Percentiles rank a stretch among this genome's conserved stretches.
Conservation (phyloP, 2,329 filamentous ascomycete species). For the Drechslerella coelobrocha region DNA sequence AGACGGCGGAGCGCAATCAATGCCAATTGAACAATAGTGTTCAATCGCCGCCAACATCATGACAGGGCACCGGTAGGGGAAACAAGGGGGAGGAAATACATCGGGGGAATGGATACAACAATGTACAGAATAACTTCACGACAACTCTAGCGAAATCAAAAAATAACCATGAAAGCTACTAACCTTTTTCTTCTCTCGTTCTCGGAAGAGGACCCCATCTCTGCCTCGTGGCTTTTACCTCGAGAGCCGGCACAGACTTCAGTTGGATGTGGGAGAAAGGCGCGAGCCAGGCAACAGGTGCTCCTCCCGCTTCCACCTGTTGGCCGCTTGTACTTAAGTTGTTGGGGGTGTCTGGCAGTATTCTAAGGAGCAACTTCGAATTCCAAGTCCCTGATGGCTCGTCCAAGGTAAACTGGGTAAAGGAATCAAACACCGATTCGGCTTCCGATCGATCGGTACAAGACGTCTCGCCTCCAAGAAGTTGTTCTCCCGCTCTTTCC, state of each 20-base stretch:
- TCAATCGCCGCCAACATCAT: too few relatives aligned
- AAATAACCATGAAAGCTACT: conserved; percentile 5
- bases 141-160: background rate
- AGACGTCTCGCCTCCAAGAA: background rate
- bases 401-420: background rate
- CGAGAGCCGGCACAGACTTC: conserved; percentile 11
- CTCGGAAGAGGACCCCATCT: conserved; percentile 44
- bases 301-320: conserved; percentile 44
- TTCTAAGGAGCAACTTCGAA: background rate
- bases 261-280: conserved; percentile 14
- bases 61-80: too few relatives aligned
- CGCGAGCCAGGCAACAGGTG: conserved; percentile 45
- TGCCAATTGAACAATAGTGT: too few relatives aligned
- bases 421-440: background rate
- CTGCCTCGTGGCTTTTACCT: conserved; percentile 20
- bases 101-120: conserved; percentile 1
- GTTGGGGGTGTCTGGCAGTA: background rate
- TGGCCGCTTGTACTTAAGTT: conserved; percentile 2
- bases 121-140: background rate
- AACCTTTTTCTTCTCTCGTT: conserved; percentile 50
- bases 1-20: too few relatives aligned
- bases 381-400: background rate
- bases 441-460: background rate
- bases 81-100: too few relatives aligned
- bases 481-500: background rate